phyloP scores from a whole-genome alignment of 208 protist genomes.

The Angomonas ambiguus region DNA sequence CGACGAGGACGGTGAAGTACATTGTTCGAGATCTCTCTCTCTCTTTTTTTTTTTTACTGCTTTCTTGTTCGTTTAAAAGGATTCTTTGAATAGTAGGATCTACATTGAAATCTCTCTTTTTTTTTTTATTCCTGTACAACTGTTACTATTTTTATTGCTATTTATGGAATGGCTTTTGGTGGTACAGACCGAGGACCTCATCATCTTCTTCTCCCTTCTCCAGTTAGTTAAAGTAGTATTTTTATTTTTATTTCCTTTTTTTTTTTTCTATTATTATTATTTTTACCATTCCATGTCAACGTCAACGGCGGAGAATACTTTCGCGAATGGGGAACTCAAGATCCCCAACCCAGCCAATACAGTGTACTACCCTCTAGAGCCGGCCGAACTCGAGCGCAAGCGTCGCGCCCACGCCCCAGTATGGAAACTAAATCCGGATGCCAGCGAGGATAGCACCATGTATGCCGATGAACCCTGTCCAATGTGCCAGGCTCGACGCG shows the following conservation, averaged over 20 bases:
- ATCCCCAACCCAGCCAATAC: background rate
- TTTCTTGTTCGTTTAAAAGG: background rate
- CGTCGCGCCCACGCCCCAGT: background rate
- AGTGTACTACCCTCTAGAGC: background rate
- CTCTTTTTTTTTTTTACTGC: background rate
- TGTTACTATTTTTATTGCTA: background rate
- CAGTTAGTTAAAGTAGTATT: background rate
- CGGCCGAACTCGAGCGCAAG: background rate
- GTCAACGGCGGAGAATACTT: too few relatives aligned
- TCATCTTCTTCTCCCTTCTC: constrained; percentile 5
- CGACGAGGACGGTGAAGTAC: too few relatives aligned
- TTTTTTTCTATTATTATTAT: too few relatives aligned
- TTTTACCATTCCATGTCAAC: too few relatives aligned
- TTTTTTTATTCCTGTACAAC: constrained; percentile 4
- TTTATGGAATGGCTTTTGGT: too few relatives aligned
- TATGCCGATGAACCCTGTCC: background rate
- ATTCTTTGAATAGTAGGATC: background rate
- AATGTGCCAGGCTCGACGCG: background rate
- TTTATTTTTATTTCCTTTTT: background rate
- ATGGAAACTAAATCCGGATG: background rate
- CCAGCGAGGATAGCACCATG: background rate
- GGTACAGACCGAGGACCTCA: too few relatives aligned
- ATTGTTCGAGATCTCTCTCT: too few relatives aligned
- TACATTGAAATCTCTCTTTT: background rate
- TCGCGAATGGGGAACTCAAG: too few relatives aligned